Base-by-base conservation (phyloP, 2,329 filamentous ascomycete species). In the Penicillium sp. region DNA sequence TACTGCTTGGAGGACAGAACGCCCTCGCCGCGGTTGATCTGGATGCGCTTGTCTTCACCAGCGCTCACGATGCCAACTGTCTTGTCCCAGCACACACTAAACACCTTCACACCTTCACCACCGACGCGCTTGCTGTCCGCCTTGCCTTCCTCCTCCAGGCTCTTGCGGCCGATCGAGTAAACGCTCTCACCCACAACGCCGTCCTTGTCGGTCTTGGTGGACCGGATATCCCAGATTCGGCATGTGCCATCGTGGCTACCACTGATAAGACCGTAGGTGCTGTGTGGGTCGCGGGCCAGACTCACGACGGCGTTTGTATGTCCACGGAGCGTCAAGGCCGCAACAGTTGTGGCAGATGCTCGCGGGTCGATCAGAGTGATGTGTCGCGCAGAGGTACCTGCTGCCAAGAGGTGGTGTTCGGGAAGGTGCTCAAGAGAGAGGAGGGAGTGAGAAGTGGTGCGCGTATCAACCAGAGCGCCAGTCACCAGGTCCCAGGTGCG, bases 311-410 rank as follows among this genome's bases (percentile, higher is more conserved):
- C 77, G 72, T 95, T 95, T 49, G 82, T 82, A 72, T 97, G 91
- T 0, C 91, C 91, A 27, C 89, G 81, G 16, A 96, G 80, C n/a
- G 89, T 95, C 82, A 96, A 87, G 32, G 89, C 87, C 9, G 85
- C 82, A 20, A 91, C 86, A 1, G 83, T 79, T 1, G 82, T 79
- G 3, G 89, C 86, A 3, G 84, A 86, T 24, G 81, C 85, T 43
- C 93, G 82, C 3, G 91, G 91, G 67, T 98, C 93, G 56, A 97
- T 81, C n/a, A 98, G 78, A 0, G 89, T 91, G 64, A 98, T 87
- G 71, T 95, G 88, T 46, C 89, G 79, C 18, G 88, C 87, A 13
- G 85, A 85, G 2, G 88, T 95, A 49, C 90, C 93, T 18, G 88
- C 85, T 11, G 81, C 82, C 27, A 86, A 69, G 55, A 85, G 71